A percentile compares a stretch with the other conserved stretches of the same genome.
Conservation (phyloP, 345 rosid genomes). For the Syzygium aqueum region DNA sequence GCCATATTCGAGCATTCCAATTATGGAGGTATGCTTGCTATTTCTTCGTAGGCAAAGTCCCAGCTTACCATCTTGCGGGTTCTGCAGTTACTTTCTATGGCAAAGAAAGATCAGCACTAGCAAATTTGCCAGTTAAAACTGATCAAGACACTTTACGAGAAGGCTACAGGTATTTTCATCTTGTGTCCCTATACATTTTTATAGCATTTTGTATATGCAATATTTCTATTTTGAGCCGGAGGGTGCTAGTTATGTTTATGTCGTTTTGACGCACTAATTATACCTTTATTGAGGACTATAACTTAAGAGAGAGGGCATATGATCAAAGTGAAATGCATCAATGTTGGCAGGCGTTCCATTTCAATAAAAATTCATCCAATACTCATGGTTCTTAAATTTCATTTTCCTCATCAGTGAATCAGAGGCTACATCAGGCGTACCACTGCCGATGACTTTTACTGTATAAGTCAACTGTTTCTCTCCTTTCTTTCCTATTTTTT, state of each 20-base stretch:
- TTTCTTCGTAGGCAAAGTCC: background rate
- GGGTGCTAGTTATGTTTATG: background rate
- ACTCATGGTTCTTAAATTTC: background rate
- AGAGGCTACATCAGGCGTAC: background rate
- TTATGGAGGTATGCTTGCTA: background rate
- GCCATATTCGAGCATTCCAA: background rate
- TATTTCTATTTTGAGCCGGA: background rate
- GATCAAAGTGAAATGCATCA: background rate
- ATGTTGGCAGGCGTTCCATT: background rate
- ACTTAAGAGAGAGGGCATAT: background rate
- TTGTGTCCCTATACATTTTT: background rate
- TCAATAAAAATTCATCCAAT: background rate
- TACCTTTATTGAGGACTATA: background rate
- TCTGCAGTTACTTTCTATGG: conserved; percentile 65
- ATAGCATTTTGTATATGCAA: background rate
- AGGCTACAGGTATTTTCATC: conserved; percentile 19
- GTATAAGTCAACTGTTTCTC: background rate
- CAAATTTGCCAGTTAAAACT: conserved; percentile 58
- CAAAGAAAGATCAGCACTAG: conserved; percentile 34
- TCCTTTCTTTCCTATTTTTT: background rate
- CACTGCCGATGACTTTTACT: background rate
- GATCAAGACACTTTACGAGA: conserved; percentile 80
- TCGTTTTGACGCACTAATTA: background rate
- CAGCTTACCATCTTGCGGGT: background rate
- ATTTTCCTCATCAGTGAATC: background rate